Percentiles rank a stretch among this genome's conserved stretches.
phyloP scores from a whole-genome alignment of 345 rosid genomes.

The Anastatica hierochuntica region DNA sequence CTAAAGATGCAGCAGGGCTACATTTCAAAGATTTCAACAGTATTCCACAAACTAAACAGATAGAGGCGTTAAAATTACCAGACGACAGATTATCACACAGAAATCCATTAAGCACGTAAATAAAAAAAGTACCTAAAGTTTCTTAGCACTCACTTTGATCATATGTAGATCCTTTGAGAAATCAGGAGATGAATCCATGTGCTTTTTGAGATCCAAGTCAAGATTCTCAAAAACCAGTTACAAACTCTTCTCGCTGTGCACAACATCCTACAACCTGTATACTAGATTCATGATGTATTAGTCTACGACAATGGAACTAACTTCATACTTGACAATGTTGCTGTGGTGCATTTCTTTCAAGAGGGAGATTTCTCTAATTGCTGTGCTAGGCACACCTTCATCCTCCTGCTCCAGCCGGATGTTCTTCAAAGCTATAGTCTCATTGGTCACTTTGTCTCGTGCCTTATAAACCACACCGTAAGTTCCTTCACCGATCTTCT shows the following conservation, averaged over 20 bases:
- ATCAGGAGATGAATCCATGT: conserved; percentile 91
- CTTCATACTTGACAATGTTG: conserved; percentile 73
- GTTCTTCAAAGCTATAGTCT: conserved; percentile 94
- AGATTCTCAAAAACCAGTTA: conserved; percentile 96
- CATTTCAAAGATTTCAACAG: neutral
- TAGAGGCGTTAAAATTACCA: neutral
- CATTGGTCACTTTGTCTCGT: conserved; percentile 75
- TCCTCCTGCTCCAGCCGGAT: conserved; percentile 97
- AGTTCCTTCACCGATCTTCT: conserved; percentile 98
- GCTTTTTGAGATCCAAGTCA: conserved; percentile 96
- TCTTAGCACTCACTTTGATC: conserved; percentile 55
- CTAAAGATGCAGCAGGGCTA: neutral
- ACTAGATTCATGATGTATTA: neutral
- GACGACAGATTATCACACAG: neutral
- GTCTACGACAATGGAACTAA: neutral
- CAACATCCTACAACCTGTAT: conserved; percentile 93
- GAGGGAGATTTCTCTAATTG: conserved; percentile 94
- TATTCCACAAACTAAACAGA: neutral
- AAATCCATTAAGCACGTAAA: too few species aligned
- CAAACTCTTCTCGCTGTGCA: conserved; percentile 87
- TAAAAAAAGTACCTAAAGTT: too few species aligned
- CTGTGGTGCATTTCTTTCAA: conserved; percentile 98
- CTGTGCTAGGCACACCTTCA: conserved; percentile 99
- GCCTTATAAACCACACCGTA: conserved; percentile 99
- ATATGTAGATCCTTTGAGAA: conserved; percentile 71